A percentile compares a stretch with the other conserved stretches of the same genome.
Conservation (phyloP, 495 filamentous ascomycete genomes). For the Aspergillus homomorphus region DNA sequence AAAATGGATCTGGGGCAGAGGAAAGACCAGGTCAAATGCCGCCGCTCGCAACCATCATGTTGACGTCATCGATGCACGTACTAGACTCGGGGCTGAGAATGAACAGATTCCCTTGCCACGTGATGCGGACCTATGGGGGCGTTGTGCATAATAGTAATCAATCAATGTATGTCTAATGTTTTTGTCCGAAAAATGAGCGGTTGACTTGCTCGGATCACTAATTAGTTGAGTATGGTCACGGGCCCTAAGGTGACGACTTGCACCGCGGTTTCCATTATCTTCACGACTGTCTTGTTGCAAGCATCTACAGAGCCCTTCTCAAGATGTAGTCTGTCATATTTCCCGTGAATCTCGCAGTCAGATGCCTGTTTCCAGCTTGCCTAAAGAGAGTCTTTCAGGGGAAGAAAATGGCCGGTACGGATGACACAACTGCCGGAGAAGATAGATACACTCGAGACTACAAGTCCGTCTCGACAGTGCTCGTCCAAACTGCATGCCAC, state of each 20-base stretch:
- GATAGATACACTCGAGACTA: not conserved
- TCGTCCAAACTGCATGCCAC: conserved; percentile 23
- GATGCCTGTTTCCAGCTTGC: not conserved
- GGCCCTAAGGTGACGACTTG: no score
- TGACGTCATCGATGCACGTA: conserved; percentile 32
- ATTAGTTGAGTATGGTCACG: no score
- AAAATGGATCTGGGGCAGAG: not conserved
- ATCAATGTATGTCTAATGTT: not conserved
- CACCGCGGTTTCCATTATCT: not conserved
- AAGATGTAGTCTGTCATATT: no score
- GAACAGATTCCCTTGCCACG: conserved; percentile 9
- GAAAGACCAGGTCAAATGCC: not conserved
- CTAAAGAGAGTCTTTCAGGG: not conserved
- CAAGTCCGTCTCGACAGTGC: not conserved
- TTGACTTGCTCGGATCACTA: not conserved
- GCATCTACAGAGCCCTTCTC: no score
- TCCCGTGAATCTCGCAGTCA: no score
- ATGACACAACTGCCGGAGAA: not conserved
- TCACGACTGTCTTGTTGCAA: not conserved
- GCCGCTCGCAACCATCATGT: conserved; percentile 24
- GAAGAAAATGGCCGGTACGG: not conserved
- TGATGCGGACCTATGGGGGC: not conserved
- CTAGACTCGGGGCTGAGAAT: no score
- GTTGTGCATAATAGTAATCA: not conserved
- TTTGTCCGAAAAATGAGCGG: not conserved